phyloP scores from a whole-genome alignment of 129 eudicot species.

The Helianthus annuus region DNA sequence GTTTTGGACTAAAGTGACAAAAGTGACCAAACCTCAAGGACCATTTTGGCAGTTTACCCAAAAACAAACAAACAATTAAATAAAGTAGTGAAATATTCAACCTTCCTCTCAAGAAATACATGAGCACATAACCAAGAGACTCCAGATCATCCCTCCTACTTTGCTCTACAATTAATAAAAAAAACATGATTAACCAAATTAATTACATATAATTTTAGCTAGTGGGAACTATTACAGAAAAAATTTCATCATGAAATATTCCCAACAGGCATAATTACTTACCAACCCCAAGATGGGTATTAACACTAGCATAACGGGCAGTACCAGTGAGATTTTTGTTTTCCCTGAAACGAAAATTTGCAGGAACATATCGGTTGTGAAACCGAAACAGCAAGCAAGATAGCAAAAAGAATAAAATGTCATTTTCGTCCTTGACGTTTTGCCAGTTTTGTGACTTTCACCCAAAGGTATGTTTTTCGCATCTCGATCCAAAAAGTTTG shows the following conservation, averaged over 20 bases:
- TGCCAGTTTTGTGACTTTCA: too few relatives aligned
- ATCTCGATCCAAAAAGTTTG: too few relatives aligned
- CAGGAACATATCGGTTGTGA: too few relatives aligned
- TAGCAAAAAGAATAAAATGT: too few relatives aligned
- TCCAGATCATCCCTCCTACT: conserved; percentile 93
- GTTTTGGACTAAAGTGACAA: too few relatives aligned
- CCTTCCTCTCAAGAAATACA: conserved; percentile 93
- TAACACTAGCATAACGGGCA: conserved; percentile 86
- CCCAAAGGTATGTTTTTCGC: too few relatives aligned
- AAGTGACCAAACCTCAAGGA: too few relatives aligned
- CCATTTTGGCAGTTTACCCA: too few relatives aligned
- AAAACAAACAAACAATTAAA: too few relatives aligned
- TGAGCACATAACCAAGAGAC: conserved; percentile 86
- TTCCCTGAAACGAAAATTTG: conserved; percentile 51
- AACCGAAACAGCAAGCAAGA: too few relatives aligned
- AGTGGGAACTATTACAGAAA: too few relatives aligned
- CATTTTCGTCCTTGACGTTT: too few relatives aligned
- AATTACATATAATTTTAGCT: background rate
- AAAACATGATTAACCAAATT: background rate
- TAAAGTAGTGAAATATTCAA: conserved; percentile 12
- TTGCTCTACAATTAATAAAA: conserved; percentile 49
- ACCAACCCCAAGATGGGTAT: conserved; percentile 64
- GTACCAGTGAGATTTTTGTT: conserved; percentile 91
- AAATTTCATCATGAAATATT: background rate
- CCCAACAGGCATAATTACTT: conserved; percentile 20